Base-by-base conservation (phyloP, 257 asterid species). In the Jaltomata sinuosa region DNA sequence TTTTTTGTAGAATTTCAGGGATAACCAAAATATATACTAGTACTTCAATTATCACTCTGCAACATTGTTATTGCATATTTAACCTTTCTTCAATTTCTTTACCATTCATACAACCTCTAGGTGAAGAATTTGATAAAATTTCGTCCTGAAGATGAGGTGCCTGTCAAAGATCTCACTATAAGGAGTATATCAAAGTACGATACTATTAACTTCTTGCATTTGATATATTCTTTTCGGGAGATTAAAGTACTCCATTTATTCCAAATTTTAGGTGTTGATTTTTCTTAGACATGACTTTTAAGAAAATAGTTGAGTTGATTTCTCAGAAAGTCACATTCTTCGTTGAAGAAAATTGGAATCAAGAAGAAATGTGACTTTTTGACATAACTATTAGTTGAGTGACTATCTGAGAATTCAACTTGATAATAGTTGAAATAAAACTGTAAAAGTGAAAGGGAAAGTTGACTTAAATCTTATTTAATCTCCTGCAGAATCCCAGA, bases 101-200 rank as follows among this genome's bases (percentile, higher is more conserved):
- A 22, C 52, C 22, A 2, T 52, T 16, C 2, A 4, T 52, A 52
- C 57, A 5, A 4, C 31, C 18, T 76, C 52, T 78, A 92, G 97
- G 92, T 87, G 3, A 92, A 93, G 79, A 93, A 91, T 89, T 85
- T 93, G 83, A 82, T 93, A 64, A 90, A 87, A 80, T 91, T 85
- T 76, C 93, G 83, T 18, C 93, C 93, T 8, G 93, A 91, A 86
- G 91, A 92, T 31, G 91, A 90, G 84, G 85, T 87, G 2, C 90
- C 90, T 31, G 78, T 93, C 53, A 90, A 85, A 77, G 82, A 84
- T 84, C 81, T 92, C 47, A 90, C 89, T 6, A 89, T 91, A 78
- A 85, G 94, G 85, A 92, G 89, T 81, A 89, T 93, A 19, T 93
- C 86, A 31, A 91, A 94, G 95, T 91, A 89, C 50, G 50, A 32